Conservation (phyloP, 352 stramenopile species). For the Pythium rishiriense region DNA sequence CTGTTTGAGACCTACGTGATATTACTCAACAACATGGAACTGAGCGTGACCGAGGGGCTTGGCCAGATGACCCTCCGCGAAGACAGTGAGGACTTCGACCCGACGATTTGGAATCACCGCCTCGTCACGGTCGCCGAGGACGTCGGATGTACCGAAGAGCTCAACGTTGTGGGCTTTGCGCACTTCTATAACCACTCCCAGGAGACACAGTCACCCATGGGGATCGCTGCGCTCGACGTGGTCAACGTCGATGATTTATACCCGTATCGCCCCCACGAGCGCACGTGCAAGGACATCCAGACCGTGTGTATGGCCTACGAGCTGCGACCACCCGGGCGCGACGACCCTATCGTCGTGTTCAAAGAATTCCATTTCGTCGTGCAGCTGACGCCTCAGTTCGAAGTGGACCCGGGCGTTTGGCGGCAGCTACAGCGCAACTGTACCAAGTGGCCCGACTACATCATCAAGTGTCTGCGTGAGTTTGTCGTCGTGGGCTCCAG, state of each 20-base stretch:
- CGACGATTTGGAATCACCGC: slow-evolving; percentile 42
- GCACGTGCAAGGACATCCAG: slow-evolving; percentile 16
- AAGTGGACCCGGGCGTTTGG: not conserved
- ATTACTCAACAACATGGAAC: slow-evolving; percentile 53
- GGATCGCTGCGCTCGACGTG: slow-evolving; percentile 31
- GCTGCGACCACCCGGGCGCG: not conserved
- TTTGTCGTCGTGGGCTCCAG: not conserved
- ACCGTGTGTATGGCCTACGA: not conserved
- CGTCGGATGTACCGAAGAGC: slow-evolving; percentile 19
- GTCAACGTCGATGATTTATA: slow-evolving; percentile 53
- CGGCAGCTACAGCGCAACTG: slow-evolving; percentile 3
- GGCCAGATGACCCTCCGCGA: slow-evolving; percentile 48
- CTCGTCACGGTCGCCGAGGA: slow-evolving; percentile 30
- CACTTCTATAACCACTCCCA: slow-evolving; percentile 31
- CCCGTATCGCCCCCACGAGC: slow-evolving; percentile 32
- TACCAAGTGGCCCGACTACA: not conserved
- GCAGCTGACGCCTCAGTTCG: slow-evolving; percentile 7
- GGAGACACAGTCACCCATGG: slow-evolving; percentile 18
- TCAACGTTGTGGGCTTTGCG: slow-evolving; percentile 27
- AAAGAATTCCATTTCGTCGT: slow-evolving; percentile 2
- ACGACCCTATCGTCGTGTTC: slow-evolving; percentile 2
- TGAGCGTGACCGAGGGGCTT: slow-evolving; percentile 47
- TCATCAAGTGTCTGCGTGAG: not conserved
- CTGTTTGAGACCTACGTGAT: slow-evolving; percentile 44
- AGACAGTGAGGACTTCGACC: slow-evolving; percentile 39